Evolutionary conservation across 495 filamentous ascomycete species (phyloP).

Genomic region (Penicillium alfredii): DNA sequence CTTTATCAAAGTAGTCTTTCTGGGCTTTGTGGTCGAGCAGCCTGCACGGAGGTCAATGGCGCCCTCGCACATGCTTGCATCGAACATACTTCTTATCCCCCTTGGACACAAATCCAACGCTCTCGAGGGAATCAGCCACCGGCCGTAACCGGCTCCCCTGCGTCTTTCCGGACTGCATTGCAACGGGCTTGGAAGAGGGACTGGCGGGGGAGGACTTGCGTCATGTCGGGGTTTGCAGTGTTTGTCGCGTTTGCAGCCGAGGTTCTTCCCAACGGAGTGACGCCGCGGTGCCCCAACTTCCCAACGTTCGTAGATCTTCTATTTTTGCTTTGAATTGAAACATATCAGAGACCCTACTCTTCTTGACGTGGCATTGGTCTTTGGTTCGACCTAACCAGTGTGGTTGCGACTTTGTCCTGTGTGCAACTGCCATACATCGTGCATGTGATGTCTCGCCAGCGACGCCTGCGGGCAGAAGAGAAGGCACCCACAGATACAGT

Average conservation of each 20-base stretch:
- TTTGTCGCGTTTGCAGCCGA: slow-evolving; percentile 20
- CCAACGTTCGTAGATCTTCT: slow-evolving; percentile 13
- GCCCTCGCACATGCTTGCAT: background rate
- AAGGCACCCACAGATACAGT: slow-evolving; percentile 14
- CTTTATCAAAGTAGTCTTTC: slow-evolving; percentile 77
- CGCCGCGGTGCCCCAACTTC: slow-evolving; percentile 20
- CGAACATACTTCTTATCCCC: slow-evolving; percentile 66
- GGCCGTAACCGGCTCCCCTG: slow-evolving; percentile 64
- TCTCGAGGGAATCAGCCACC: slow-evolving; percentile 66
- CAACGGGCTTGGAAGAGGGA: slow-evolving; percentile 9
- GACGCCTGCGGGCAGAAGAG: slow-evolving; percentile 26
- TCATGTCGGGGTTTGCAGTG: slow-evolving; percentile 10
- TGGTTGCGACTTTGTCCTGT: too few species aligned
- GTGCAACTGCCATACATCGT: slow-evolving; percentile 16
- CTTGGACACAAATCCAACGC: slow-evolving; percentile 79
- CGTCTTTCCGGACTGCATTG: slow-evolving; percentile 18
- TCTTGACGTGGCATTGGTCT: too few species aligned
- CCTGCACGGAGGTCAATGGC: slow-evolving; percentile 37
- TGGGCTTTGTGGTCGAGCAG: slow-evolving; percentile 70
- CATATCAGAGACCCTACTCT: too few species aligned
- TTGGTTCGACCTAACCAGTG: too few species aligned
- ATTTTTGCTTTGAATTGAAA: slow-evolving; percentile 3
- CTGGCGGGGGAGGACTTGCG: slow-evolving; percentile 3
- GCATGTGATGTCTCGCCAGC: slow-evolving; percentile 36
- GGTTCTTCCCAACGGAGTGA: slow-evolving; percentile 16